phyloP scores from a whole-genome alignment of 768 basidiomycete species.

The Suillus hirtellus region DNA sequence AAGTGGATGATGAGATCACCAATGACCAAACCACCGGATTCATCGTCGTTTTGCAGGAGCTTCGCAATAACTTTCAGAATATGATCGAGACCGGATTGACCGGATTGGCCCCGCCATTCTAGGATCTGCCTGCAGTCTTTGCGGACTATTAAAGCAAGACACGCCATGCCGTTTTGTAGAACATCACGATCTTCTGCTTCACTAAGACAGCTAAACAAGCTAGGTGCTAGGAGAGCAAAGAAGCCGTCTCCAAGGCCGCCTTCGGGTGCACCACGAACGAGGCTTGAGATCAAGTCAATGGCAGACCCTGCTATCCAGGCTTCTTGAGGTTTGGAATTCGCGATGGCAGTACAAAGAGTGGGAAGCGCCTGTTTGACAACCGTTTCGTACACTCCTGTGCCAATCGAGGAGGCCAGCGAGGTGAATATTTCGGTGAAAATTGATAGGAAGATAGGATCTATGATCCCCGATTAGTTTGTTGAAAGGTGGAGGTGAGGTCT shows the following conservation, averaged over 20 bases:
- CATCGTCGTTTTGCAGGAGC: constrained; percentile 76
- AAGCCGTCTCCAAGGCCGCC: constrained; percentile 77
- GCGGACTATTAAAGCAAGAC: constrained; percentile 80
- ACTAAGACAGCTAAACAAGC: constrained; percentile 67
- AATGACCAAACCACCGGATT: constrained; percentile 89
- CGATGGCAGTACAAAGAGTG: constrained; percentile 64
- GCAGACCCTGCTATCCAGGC: constrained; percentile 79
- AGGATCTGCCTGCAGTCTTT: constrained; percentile 86
- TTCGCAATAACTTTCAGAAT: constrained; percentile 76
- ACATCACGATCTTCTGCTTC: constrained; percentile 85
- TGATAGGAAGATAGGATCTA: constrained; percentile 88
- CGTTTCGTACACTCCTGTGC: constrained; percentile 63
- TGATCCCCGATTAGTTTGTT: constrained; percentile 11
- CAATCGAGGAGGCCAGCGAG: constrained; percentile 62
- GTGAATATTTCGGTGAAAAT: constrained; percentile 80
- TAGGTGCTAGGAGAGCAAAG: constrained; percentile 72
- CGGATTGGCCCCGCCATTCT: constrained; percentile 66
- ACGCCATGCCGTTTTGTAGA: constrained; percentile 81
- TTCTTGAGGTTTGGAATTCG: constrained; percentile 56
- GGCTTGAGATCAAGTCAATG: constrained; percentile 75
- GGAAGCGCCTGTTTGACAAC: constrained; percentile 78
- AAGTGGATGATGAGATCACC: constrained; percentile 96
- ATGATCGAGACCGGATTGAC: constrained; percentile 74
- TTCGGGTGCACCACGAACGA: constrained; percentile 65
- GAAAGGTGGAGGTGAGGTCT: background rate